Percentiles rank a stretch among this genome's conserved stretches.
These are phyloP conservation scores for Penicillium sumatraense DNA, from an alignment of 2,329 filamentous ascomycete species.

Conservation along the genomic window DNA sequence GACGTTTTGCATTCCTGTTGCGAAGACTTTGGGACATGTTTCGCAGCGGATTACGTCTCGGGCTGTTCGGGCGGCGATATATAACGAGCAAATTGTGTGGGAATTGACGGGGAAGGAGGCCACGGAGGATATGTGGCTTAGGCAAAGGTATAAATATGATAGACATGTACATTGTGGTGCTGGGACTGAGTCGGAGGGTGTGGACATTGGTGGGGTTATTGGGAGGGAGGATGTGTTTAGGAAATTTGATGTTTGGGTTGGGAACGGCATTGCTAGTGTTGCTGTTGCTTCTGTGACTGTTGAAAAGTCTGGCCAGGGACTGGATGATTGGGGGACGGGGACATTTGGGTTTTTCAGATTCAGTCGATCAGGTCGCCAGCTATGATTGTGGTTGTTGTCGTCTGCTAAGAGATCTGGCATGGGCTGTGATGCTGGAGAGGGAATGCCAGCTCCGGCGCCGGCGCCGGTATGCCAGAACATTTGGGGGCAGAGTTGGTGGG, in stretches of 20 bases:
- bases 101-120: constrained; percentile 47
- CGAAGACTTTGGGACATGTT: constrained; percentile 47
- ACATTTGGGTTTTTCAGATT: constrained; percentile 26
- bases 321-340: constrained; percentile 33
- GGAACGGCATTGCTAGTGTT: constrained; percentile 23
- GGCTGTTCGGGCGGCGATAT: constrained; percentile 48
- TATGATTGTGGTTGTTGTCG: constrained; percentile 31
- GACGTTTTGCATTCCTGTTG: constrained; percentile 50
- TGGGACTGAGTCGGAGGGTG: constrained; percentile 21
- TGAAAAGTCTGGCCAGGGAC: constrained; percentile 49
- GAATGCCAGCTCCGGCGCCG: neutral
- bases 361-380: constrained; percentile 27
- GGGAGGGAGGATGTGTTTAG: constrained; percentile 25
- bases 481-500: constrained; percentile 33
- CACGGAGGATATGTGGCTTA: constrained; percentile 48
- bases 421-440: constrained; percentile 16
- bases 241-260: constrained; percentile 25
- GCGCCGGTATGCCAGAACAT: constrained; percentile 18
- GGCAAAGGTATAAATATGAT: constrained; percentile 49
- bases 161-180: constrained; percentile 42
- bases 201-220: constrained; percentile 26
- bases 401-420: constrained; percentile 25
- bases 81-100: constrained; percentile 49
- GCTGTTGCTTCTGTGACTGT: constrained; percentile 38
- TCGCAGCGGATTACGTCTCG: constrained; percentile 48